phyloP scores from a whole-genome alignment of 306 rosid genomes.

The Cyclanthera cordifolia region DNA sequence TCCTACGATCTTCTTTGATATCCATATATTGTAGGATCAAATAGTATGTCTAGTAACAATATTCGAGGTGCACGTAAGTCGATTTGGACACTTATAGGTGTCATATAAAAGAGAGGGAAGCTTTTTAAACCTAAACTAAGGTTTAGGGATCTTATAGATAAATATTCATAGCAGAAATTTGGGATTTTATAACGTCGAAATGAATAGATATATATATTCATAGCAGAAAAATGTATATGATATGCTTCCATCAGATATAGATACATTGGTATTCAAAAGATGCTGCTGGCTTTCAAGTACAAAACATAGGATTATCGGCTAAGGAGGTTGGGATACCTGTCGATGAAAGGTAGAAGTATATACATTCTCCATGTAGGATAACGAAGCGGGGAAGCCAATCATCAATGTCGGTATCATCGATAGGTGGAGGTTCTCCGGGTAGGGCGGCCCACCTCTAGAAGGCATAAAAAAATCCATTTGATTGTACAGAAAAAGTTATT shows the following conservation, averaged over 20 bases:
- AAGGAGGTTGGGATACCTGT: constrained; percentile 40
- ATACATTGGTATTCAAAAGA: no score
- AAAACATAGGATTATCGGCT: background rate
- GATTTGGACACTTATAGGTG: no score
- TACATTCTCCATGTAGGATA: constrained; percentile 65
- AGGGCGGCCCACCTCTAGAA: constrained; percentile 65
- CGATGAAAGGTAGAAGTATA: constrained; percentile 52
- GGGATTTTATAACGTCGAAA: background rate
- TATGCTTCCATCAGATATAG: background rate
- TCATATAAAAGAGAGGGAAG: no score
- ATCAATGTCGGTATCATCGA: constrained; percentile 65
- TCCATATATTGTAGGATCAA: no score
- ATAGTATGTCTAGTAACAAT: no score
- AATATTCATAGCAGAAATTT: background rate
- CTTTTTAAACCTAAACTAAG: background rate
- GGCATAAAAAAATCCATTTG: background rate
- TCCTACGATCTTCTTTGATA: no score
- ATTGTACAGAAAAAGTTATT: constrained; percentile 10
- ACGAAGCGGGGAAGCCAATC: constrained; percentile 91
- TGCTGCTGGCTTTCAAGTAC: no score
- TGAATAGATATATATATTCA: background rate
- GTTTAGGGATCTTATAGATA: background rate
- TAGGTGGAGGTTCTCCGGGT: constrained; percentile 77
- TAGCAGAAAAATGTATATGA: background rate
- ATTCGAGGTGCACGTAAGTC: no score